Evolutionary conservation across 2,329 filamentous ascomycete species (phyloP), one percentile per base, ranked within the genome.

Genomic region (Fusarium begoniae): DNA sequence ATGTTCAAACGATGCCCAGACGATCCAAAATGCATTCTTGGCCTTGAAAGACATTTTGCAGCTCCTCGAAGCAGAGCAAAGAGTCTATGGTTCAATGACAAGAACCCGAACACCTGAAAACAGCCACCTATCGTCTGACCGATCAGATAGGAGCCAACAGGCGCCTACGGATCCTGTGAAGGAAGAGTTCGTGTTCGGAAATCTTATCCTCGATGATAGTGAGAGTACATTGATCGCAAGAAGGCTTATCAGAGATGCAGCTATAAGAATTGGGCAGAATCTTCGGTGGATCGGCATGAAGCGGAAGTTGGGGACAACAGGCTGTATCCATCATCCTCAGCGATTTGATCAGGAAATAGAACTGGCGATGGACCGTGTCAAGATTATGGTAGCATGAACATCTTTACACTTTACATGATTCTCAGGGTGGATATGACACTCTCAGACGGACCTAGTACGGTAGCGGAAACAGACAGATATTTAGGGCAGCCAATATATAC

Each of bases 401-500:
- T 38, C 50, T 26, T 26, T 18, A 14, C 11, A 51, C 13, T 50
- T 32, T 1, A 2, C 24, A 22, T 47, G 28, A 28, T 5, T 28
- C 24, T 28, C 24, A 10, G 8, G 12, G 8, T 15, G 12, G 8
- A n/a, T n/a, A 6, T 5, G 3, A 12, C 10, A 30, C 10, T 22
- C 20, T 13, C 8, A 6, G 10, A 30, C 14, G 5, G 5, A 15
- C 10, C 8, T 22, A 5, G 6, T 2, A 18, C 5, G 0, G 17
- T 12, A 18, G 15, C n/a, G 22, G 8, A 50, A 8, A n/a, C 10
- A 9, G 15, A 2, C 5, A 18, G 0, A 50, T 17, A 5, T 2
- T 13, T 11, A 50, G 11, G 22, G 12, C 5, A 24, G 20, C 15
- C 22, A 7, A 35, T 24, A 18, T 10, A 32, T 18, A 10, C 0